These are phyloP conservation scores for Astragalus membranaceus DNA, from an alignment of 306 rosid genomes.

Conservation along the genomic window DNA sequence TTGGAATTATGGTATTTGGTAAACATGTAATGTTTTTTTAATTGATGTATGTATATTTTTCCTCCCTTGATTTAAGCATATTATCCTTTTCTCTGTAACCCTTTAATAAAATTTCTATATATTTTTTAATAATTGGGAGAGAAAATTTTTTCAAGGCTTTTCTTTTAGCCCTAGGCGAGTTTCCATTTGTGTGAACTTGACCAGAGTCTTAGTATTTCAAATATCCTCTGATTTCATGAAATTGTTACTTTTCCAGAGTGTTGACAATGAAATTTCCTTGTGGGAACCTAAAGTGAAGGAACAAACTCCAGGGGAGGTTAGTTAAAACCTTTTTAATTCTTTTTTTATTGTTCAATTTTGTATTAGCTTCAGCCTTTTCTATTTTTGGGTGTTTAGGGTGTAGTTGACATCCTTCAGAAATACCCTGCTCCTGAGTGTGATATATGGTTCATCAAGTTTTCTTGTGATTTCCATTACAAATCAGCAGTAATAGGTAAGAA, in stretches of 20 bases:
- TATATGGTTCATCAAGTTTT: conserved; percentile 97
- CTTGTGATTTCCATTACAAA: conserved; percentile 80
- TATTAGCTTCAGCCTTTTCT: neutral
- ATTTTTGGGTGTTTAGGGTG: conserved; percentile 48
- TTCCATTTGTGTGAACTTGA: neutral
- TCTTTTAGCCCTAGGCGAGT: neutral
- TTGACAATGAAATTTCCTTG: conserved; percentile 86
- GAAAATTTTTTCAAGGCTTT: neutral
- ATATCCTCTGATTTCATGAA: neutral
- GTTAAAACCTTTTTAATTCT: conserved; percentile 30
- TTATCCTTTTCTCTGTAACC: neutral
- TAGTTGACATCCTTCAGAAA: conserved; percentile 84
- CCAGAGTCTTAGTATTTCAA: neutral
- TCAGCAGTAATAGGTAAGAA: conserved; percentile 70
- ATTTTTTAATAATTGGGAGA: neutral
- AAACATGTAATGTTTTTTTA: neutral
- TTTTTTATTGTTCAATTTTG: neutral
- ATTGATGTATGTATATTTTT: neutral
- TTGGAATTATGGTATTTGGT: neutral
- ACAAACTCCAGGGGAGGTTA: conserved; percentile 93
- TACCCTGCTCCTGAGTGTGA: conserved; percentile 96
- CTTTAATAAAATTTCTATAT: neutral
- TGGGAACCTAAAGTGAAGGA: conserved; percentile 98
- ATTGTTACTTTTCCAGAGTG: conserved; percentile 56
- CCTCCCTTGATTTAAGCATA: neutral